These are phyloP conservation scores for Fusarium pseudograminearum DNA, from an alignment of 2,329 filamentous ascomycete genomes.

Conservation along the genomic window DNA sequence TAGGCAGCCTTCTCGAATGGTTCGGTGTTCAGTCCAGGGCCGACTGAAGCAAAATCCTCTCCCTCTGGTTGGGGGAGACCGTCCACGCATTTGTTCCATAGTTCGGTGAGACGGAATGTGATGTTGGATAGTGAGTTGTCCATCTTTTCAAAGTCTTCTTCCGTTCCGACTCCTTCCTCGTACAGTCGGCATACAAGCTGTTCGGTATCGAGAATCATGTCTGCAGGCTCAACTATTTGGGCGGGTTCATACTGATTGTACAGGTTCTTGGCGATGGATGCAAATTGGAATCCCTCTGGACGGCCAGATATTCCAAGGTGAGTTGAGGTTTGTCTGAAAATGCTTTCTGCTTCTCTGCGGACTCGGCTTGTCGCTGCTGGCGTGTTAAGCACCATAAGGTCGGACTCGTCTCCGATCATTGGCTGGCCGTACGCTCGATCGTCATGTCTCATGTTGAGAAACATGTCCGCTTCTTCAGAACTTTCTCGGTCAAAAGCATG, in stretches of 20 bases:
- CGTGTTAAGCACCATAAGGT: conserved; percentile 67
- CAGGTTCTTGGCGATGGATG: conserved; percentile 77
- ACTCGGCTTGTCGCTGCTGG: conserved; percentile 67
- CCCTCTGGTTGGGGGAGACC: conserved; percentile 62
- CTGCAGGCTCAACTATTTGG: conserved; percentile 74
- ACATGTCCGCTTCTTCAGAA: conserved; percentile 61
- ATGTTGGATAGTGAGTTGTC: conserved; percentile 68
- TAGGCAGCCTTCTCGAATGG: conserved; percentile 81
- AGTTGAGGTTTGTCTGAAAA: conserved; percentile 65
- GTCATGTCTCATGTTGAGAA: conserved; percentile 62
- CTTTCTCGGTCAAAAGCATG: conserved; percentile 55
- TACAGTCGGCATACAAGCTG: conserved; percentile 75
- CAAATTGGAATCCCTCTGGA: conserved; percentile 73
- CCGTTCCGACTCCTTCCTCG: conserved; percentile 67
- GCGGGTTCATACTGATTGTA: conserved; percentile 69
- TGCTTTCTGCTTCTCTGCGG: conserved; percentile 66
- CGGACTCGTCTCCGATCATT: conserved; percentile 60
- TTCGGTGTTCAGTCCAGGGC: conserved; percentile 70
- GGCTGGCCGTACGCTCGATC: conserved; percentile 55
- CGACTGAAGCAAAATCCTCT: conserved; percentile 71
- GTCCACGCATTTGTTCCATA: conserved; percentile 69
- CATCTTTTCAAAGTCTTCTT: conserved; percentile 67
- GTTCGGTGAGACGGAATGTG: conserved; percentile 62
- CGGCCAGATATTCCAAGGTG: conserved; percentile 56
- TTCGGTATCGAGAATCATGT: conserved; percentile 82